These are phyloP conservation scores for Sporothrix humicola DNA, from an alignment of 2,329 filamentous ascomycete species.

Conservation along the genomic window DNA sequence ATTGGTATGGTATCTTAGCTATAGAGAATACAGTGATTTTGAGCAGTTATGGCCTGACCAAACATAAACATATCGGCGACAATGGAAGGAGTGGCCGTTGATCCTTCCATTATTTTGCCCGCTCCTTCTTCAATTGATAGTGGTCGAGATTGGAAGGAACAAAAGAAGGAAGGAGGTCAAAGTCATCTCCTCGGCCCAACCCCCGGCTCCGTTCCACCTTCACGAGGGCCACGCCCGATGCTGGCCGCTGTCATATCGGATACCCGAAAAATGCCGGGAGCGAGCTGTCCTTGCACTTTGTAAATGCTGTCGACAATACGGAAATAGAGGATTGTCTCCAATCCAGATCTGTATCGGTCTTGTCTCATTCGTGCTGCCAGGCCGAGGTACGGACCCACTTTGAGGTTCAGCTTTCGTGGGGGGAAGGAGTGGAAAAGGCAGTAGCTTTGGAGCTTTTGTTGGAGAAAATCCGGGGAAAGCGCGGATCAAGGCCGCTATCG, in stretches of 20 bases:
- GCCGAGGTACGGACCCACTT: conserved; percentile 21
- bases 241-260: too few species aligned
- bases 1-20: background rate
- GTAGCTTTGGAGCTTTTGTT: background rate
- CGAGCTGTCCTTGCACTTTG: background rate
- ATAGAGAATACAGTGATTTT: background rate
- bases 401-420: background rate
- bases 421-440: background rate
- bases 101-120: background rate
- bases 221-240: background rate
- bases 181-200: background rate
- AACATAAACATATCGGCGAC: background rate
- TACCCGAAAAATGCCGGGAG: background rate
- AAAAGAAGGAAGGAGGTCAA: background rate
- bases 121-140: background rate
- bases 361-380: background rate
- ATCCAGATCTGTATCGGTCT: background rate
- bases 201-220: background rate
- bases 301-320: background rate
- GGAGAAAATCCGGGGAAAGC: conserved; percentile 21
- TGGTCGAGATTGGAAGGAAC: background rate
- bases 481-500: background rate
- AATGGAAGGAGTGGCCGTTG: background rate
- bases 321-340: too few species aligned
- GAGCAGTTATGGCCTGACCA: background rate